Percentiles rank a stretch among this genome's conserved stretches.
These are phyloP conservation scores for Leersia perrieri DNA, from an alignment of 176 grass and related monocot species.

Conservation along the genomic window DNA sequence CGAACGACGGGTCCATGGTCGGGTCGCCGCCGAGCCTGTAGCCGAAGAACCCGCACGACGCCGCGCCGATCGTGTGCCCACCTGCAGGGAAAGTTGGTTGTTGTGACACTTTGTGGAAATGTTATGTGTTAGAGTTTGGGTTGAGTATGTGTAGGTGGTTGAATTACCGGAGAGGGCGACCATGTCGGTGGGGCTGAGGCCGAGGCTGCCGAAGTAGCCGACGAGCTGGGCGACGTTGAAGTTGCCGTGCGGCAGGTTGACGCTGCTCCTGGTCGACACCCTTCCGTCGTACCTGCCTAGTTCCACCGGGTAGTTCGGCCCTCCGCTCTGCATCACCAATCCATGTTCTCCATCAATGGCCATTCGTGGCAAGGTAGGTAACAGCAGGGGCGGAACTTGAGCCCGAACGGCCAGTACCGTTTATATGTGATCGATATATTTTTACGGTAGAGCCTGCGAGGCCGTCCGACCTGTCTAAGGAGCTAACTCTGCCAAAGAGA, in stretches of 20 bases:
- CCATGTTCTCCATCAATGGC: not conserved
- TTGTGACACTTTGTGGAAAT: too few species aligned
- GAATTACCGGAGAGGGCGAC: slow-evolving; percentile 69
- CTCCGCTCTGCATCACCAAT: slow-evolving; percentile 48
- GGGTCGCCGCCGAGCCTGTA: slow-evolving; percentile 23
- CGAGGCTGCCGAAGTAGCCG: slow-evolving; percentile 47
- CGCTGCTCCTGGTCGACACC: slow-evolving; percentile 42
- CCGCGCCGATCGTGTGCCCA: slow-evolving; percentile 50
- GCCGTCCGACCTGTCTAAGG: too few species aligned
- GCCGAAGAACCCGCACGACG: slow-evolving; percentile 40
- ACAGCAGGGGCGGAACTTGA: too few species aligned
- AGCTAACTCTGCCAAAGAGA: too few species aligned
- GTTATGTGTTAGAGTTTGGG: too few species aligned
- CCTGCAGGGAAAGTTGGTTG: too few species aligned
- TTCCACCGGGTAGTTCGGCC: slow-evolving; percentile 62
- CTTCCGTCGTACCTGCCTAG: slow-evolving; percentile 68
- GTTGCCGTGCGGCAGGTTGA: slow-evolving; percentile 47
- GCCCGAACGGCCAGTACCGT: too few species aligned
- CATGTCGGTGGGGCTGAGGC: slow-evolving; percentile 65
- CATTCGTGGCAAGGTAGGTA: not conserved
- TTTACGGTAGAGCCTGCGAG: too few species aligned
- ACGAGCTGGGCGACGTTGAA: slow-evolving; percentile 61
- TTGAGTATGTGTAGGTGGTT: too few species aligned
- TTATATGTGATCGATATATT: too few species aligned
- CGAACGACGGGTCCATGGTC: slow-evolving; percentile 43